Evolutionary conservation across 495 filamentous ascomycete genomes (phyloP).

Genomic region (Penicillium dipodomyicola): DNA sequence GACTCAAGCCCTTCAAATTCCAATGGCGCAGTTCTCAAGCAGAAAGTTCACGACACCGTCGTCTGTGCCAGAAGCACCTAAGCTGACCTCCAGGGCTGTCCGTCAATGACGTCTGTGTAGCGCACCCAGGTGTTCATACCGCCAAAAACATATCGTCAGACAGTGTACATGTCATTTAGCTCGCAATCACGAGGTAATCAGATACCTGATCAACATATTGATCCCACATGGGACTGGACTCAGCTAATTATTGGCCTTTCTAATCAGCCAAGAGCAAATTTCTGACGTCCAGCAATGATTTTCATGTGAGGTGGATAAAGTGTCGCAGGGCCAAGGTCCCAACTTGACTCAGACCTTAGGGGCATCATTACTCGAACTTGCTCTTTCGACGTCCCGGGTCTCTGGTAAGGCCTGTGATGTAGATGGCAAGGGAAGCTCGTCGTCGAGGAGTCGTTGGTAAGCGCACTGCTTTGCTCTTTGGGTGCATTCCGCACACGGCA

Average conservation of each 20-base stretch:
- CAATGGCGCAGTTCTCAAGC: background rate
- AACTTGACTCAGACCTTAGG: background rate
- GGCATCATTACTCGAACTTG: background rate
- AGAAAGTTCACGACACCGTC: background rate
- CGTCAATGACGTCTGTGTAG: background rate
- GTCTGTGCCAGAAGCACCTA: background rate
- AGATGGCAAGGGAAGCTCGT: background rate
- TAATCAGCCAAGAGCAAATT: background rate
- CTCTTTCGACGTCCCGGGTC: background rate
- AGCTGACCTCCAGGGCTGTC: background rate
- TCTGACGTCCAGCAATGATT: background rate
- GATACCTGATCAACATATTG: background rate
- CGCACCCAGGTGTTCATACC: background rate
- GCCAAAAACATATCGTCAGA: background rate
- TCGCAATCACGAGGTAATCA: background rate
- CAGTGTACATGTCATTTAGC: background rate
- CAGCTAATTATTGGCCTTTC: background rate
- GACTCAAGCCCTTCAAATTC: background rate
- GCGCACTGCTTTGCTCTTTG: constrained; percentile 28
- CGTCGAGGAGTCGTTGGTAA: constrained; percentile 27
- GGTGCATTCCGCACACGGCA: constrained; percentile 32
- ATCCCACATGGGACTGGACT: background rate
- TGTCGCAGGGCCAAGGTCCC: constrained; percentile 9
- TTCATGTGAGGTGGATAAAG: background rate
- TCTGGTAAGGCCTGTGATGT: background rate